phyloP scores from a whole-genome alignment of 2,329 filamentous ascomycete species.

The Aspergillus brunneoviolaceus region DNA sequence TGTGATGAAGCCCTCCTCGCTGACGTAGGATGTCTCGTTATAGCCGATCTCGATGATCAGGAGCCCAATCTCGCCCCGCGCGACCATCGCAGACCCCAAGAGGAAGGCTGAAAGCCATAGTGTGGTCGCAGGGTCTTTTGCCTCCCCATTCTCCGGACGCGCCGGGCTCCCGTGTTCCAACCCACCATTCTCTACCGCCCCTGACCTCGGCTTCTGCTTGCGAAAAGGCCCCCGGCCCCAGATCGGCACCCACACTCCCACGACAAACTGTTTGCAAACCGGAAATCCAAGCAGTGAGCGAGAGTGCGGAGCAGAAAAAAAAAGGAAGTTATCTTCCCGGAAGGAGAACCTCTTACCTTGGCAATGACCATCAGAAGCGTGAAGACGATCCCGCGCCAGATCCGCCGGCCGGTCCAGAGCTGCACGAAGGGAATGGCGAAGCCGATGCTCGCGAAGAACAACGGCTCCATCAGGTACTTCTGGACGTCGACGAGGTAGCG shows the following conservation, averaged over 20 bases:
- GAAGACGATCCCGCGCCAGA: constrained; percentile 33
- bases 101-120: constrained; percentile 25
- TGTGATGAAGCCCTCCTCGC: constrained; percentile 32
- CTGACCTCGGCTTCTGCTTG: no score
- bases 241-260: constrained; percentile 29
- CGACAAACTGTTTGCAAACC: constrained; percentile 22
- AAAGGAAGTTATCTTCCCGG: no score
- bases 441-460: constrained; percentile 34
- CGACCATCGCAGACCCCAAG: constrained; percentile 35
- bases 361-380: constrained; percentile 32
- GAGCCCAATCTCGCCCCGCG: constrained; percentile 34
- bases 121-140: no score
- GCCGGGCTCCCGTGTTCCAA: no score
- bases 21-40: constrained; percentile 38
- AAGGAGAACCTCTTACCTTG: constrained; percentile 21
- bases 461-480: constrained; percentile 33
- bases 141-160: no score
- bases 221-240: constrained; percentile 11
- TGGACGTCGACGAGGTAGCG: constrained; percentile 38
- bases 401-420: constrained; percentile 33
- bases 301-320: no score
- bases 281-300: no score
- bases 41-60: constrained; percentile 35
- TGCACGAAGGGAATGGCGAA: constrained; percentile 35
- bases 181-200: no score